Evolutionary conservation across 2,329 filamentous ascomycete genomes (phyloP).

Genomic region (Colletotrichum aenigma): DNA sequence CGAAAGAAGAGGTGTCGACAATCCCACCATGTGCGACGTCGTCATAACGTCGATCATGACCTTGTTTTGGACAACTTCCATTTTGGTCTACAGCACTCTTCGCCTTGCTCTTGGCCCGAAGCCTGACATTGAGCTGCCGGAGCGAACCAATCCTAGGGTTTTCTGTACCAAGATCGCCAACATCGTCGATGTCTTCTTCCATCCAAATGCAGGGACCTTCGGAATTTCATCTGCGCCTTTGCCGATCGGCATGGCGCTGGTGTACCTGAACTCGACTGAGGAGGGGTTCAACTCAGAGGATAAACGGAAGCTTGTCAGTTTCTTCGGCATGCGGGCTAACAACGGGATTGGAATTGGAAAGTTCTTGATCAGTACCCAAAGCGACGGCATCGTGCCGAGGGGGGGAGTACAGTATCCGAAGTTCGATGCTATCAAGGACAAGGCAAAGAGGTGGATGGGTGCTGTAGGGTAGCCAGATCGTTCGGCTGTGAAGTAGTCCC

Average conservation of each 20-base stretch:
- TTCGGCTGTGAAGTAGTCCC: not conserved
- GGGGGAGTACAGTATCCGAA: not conserved
- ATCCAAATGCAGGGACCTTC: constrained; percentile 13
- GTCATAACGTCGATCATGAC: constrained; percentile 13
- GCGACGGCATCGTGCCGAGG: not conserved
- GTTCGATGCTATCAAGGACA: not conserved
- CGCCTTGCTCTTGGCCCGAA: not conserved
- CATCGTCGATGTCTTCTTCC: constrained; percentile 18
- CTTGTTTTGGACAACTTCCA: constrained; percentile 8
- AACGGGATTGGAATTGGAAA: constrained; percentile 11
- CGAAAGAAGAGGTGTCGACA: not conserved
- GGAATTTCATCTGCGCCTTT: constrained; percentile 15
- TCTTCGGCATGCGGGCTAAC: not conserved
- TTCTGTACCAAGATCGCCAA: constrained; percentile 22
- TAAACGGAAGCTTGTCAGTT: constrained; percentile 6
- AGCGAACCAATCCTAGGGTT: not conserved
- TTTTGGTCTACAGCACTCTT: constrained; percentile 19
- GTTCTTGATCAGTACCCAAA: constrained; percentile 7
- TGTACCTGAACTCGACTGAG: constrained; percentile 16
- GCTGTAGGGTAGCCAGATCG: not conserved
- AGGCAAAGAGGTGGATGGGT: constrained; percentile 6
- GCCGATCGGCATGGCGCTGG: constrained; percentile 18
- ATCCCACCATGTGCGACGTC: constrained; percentile 13
- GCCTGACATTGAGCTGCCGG: not conserved
- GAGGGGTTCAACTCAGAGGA: not conserved